Conservation (phyloP, 164 flowering plant species). For the Santalum album region DNA sequence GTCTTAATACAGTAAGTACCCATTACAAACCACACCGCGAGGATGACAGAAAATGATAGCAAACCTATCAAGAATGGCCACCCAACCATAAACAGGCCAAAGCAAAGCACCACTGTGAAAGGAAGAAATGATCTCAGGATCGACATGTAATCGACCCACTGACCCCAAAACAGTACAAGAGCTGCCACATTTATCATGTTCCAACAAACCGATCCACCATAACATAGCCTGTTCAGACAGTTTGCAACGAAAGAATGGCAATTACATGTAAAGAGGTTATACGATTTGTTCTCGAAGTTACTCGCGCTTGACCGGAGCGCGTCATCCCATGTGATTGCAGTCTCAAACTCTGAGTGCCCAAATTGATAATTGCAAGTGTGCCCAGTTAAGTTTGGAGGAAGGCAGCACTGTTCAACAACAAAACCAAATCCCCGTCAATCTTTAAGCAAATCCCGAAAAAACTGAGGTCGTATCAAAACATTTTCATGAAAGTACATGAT, state of each 20-base stretch:
- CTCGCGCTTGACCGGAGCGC: conserved; percentile 44
- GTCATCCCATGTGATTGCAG: conserved; percentile 81
- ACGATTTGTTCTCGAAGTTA: conserved; percentile 61
- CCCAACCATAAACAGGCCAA: conserved; percentile 63
- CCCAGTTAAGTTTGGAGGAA: conserved; percentile 58
- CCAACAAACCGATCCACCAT: conserved; percentile 68
- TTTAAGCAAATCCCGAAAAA: too few relatives aligned
- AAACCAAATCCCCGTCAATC: too few relatives aligned
- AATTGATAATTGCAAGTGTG: conserved; percentile 73
- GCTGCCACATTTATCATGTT: conserved; percentile 70
- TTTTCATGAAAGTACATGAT: too few relatives aligned
- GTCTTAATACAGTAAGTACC: conserved; percentile 47
- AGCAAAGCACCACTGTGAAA: conserved; percentile 38
- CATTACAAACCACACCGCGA: conserved; percentile 61
- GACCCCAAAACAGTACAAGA: conserved; percentile 54
- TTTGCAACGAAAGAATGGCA: conserved; percentile 76
- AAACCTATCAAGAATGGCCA: conserved; percentile 73
- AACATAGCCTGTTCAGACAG: conserved; percentile 68
- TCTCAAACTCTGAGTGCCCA: conserved; percentile 57
- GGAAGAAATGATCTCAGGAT: conserved; percentile 67
- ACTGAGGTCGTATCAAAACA: too few relatives aligned
- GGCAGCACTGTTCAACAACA: conserved; percentile 63
- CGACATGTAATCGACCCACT: conserved; percentile 58
- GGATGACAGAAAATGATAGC: conserved; percentile 52
- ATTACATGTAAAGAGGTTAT: conserved; percentile 91